Evolutionary conservation across 148 eudicot genomes (phyloP).

Genomic region (Pouteria glomerata): DNA sequence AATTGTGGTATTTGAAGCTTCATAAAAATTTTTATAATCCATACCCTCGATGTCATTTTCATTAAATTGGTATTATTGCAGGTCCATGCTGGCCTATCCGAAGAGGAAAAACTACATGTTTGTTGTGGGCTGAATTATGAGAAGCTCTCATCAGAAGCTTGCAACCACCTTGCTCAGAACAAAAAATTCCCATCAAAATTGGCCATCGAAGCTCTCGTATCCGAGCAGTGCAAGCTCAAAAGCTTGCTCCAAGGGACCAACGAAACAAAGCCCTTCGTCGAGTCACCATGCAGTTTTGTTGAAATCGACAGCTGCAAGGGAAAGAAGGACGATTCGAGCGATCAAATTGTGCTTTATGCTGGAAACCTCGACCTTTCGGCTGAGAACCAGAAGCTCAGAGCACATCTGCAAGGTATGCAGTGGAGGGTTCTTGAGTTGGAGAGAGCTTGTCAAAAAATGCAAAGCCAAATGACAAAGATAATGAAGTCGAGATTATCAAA

Average conservation of each 20-base stretch:
- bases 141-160: slow-evolving; percentile 60
- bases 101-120: slow-evolving; percentile 53
- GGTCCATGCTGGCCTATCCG: slow-evolving; percentile 68
- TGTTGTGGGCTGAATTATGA: slow-evolving; percentile 55
- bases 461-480: slow-evolving; percentile 61
- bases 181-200: slow-evolving; percentile 51
- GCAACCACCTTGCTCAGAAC: slow-evolving; percentile 51
- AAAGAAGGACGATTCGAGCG: slow-evolving; percentile 18
- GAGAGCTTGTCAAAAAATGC: slow-evolving; percentile 63
- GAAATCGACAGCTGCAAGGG: slow-evolving; percentile 9
- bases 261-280: slow-evolving; percentile 18
- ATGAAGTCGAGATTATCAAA: slow-evolving; percentile 44
- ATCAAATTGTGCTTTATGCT: slow-evolving; percentile 48
- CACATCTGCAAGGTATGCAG: slow-evolving; percentile 61
- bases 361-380: slow-evolving; percentile 26
- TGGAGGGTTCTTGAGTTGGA: slow-evolving; percentile 66
- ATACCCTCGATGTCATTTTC: no score
- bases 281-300: slow-evolving; percentile 26
- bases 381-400: slow-evolving; percentile 54
- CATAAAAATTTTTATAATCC: no score
- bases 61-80: slow-evolving; percentile 15
- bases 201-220: slow-evolving; percentile 44
- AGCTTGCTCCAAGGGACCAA: slow-evolving; percentile 41
- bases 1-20: no score
- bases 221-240: slow-evolving; percentile 52